Evolutionary conservation across 176 grass and related monocot genomes (phyloP).

Genomic region (Avena sativa): DNA sequence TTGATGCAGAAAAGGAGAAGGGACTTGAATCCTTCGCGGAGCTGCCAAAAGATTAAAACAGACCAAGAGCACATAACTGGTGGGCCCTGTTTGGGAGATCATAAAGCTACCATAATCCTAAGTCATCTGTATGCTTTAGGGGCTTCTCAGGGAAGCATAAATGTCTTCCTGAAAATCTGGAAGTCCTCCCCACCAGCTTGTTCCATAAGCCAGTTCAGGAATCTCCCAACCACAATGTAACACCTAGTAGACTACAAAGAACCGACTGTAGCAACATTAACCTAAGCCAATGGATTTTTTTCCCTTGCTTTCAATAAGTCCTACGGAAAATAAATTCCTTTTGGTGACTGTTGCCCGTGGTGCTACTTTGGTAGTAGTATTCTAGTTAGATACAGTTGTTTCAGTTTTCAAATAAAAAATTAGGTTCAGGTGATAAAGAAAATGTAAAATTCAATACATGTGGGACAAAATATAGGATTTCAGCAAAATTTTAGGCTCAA

Average conservation of each 20-base stretch:
- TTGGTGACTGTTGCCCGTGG: slow-evolving; percentile 6
- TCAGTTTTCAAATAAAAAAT: background rate
- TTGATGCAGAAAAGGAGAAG: slow-evolving; percentile 48
- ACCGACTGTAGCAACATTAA: background rate
- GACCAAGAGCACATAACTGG: slow-evolving; percentile 20
- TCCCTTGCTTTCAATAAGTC: background rate
- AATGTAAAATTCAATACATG: background rate
- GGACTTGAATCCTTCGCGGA: slow-evolving; percentile 53
- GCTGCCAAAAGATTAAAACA: slow-evolving; percentile 57
- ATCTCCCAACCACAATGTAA: background rate
- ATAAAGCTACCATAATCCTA: background rate
- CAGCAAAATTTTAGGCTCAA: no score
- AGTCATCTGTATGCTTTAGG: no score
- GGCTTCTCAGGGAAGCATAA: no score
- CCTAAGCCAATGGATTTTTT: background rate
- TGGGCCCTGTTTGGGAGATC: background rate
- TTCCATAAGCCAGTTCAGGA: background rate
- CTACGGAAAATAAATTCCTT: background rate
- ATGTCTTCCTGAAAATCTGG: no score
- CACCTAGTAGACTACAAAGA: background rate
- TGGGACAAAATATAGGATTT: no score
- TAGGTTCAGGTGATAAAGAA: background rate
- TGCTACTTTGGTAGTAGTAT: background rate
- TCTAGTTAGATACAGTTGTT: background rate
- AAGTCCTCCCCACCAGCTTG: background rate